Conservation (phyloP, 208 protist species). For the Acanthamoeba sp. region DNA sequence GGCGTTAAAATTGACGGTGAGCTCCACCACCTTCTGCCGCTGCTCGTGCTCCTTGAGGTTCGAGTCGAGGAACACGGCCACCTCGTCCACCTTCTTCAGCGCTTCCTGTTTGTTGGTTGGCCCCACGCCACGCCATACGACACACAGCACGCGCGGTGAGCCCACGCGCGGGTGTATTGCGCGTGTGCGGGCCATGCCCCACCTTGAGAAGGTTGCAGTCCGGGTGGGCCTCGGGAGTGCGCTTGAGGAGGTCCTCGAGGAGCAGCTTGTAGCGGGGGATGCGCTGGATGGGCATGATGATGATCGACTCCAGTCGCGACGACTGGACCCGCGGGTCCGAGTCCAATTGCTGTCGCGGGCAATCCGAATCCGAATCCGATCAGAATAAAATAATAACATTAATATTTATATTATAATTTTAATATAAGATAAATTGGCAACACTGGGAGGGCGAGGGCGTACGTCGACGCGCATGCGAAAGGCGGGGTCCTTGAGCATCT, state of each 20-base stretch:
- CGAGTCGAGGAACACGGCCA: slow-evolving; percentile 34
- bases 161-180: too few relatives aligned
- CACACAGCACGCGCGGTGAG: background rate
- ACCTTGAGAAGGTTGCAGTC: slow-evolving; percentile 5
- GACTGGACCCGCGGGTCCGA: background rate
- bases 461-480: slow-evolving; percentile 11
- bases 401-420: too few relatives aligned
- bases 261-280: slow-evolving; percentile 58
- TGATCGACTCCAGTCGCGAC: background rate
- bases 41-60: slow-evolving; percentile 66
- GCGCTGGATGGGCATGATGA: slow-evolving; percentile 74
- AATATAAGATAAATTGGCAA: too few relatives aligned
- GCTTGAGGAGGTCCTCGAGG: slow-evolving; percentile 55
- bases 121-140: too few relatives aligned
- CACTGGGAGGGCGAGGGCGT: background rate
- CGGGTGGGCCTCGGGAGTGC: slow-evolving; percentile 20
- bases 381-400: background rate
- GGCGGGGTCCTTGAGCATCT: slow-evolving; percentile 45
- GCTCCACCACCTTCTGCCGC: slow-evolving; percentile 56
- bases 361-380: background rate
- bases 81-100: slow-evolving; percentile 19
- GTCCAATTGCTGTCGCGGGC: slow-evolving; percentile 26
- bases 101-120: slow-evolving; percentile 33
- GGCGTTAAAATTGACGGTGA: slow-evolving; percentile 54
- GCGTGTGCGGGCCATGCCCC: background rate